Evolutionary conservation across 345 rosid species (phyloP).

Genomic region (Cardiospermum halicacabum): DNA sequence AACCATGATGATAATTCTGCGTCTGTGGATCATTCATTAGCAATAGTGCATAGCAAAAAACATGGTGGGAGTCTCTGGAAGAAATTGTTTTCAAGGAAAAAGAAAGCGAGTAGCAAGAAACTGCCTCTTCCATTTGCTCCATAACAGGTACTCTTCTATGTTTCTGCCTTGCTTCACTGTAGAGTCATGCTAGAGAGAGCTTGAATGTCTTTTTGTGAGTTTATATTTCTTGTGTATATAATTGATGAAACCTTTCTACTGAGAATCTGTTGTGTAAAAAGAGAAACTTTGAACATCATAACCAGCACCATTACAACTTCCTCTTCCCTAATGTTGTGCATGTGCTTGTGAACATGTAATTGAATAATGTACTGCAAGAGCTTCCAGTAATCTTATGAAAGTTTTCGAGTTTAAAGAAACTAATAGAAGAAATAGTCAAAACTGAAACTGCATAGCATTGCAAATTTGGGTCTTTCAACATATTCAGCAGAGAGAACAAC

Average conservation of each 20-base stretch:
- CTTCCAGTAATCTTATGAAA: background rate
- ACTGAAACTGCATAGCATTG: background rate
- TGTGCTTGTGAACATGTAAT: no score
- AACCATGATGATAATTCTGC: conserved; percentile 19
- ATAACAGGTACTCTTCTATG: background rate
- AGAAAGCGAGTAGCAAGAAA: conserved; percentile 39
- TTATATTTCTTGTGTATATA: conserved; percentile 20
- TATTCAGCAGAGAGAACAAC: background rate
- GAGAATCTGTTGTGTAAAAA: background rate
- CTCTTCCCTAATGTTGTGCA: background rate
- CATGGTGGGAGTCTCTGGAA: conserved; percentile 56
- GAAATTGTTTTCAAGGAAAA: conserved; percentile 61
- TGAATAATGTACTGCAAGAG: no score
- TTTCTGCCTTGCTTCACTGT: background rate
- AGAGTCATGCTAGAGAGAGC: conserved; percentile 7
- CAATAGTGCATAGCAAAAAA: conserved; percentile 58
- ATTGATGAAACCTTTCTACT: conserved; percentile 1
- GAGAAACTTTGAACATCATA: background rate
- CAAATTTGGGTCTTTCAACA: background rate
- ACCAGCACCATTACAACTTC: background rate
- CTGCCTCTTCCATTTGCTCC: conserved; percentile 31
- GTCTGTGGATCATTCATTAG: conserved; percentile 31
- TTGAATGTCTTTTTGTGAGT: conserved; percentile 7
- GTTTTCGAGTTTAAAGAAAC: no score
- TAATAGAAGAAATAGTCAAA: background rate